Conservation (phyloP, 2,329 filamentous ascomycete genomes). For the Penicillium sp. region DNA sequence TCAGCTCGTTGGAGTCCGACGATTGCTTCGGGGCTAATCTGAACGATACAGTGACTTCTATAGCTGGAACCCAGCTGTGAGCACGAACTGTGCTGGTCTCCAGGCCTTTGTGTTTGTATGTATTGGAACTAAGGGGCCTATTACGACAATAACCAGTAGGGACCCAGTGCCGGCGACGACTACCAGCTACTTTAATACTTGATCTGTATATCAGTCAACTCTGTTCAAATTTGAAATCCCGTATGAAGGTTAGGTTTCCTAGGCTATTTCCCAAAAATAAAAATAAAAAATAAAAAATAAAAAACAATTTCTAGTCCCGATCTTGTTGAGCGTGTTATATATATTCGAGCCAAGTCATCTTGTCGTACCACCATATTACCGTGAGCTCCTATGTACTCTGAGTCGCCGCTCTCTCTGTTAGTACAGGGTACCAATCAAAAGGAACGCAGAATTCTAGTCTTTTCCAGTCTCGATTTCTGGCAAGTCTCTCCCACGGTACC, state of each 20-base stretch:
- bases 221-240: not conserved
- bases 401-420: not conserved
- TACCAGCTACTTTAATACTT: not conserved
- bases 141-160: slow-evolving; percentile 1
- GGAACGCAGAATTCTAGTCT: slow-evolving; percentile 6
- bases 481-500: slow-evolving; percentile 1
- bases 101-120: slow-evolving; percentile 1
- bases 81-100: not conserved
- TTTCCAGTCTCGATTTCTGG: slow-evolving; percentile 1
- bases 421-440: slow-evolving; percentile 2
- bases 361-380: not conserved
- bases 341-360: too few relatives aligned
- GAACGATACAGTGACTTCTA: not conserved
- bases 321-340: too few relatives aligned
- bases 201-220: not conserved
- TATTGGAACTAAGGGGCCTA: slow-evolving; percentile 1
- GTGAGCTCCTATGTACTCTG: slow-evolving; percentile 4
- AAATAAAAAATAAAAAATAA: too few relatives aligned
- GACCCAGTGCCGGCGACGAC: not conserved
- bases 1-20: too few relatives aligned
- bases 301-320: too few relatives aligned
- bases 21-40: not conserved
- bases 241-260: too few relatives aligned
- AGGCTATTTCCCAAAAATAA: not conserved
- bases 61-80: not conserved